Percentiles rank a stretch among this genome's conserved stretches.
These are phyloP conservation scores for Crithidia thermophila DNA, from an alignment of 208 protist species.

Conservation along the genomic window DNA sequence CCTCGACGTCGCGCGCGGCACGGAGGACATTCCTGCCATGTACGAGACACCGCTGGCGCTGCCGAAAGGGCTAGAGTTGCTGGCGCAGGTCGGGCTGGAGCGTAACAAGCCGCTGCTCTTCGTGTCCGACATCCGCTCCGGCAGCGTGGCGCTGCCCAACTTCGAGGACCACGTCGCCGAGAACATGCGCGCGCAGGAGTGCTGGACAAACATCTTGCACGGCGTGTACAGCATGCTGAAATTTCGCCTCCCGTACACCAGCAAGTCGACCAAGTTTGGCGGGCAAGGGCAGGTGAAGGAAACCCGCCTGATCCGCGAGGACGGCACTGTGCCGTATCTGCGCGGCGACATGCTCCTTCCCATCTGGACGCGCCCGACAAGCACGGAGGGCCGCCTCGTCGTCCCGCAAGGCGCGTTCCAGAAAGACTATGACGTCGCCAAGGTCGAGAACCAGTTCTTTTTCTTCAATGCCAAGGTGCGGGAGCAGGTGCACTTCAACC, in stretches of 20 bases:
- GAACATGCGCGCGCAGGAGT: conserved; percentile 93
- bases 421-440: conserved; percentile 73
- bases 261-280: conserved; percentile 55
- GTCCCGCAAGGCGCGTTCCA: conserved; percentile 71
- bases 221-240: conserved; percentile 94
- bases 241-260: conserved; percentile 95
- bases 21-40: conserved; percentile 89
- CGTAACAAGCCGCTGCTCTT: conserved; percentile 90
- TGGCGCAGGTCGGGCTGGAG: conserved; percentile 78
- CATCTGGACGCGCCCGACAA: conserved; percentile 96
- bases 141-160: conserved; percentile 76
- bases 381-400: conserved; percentile 95
- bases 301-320: conserved; percentile 56
- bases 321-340: conserved; percentile 89
- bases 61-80: conserved; percentile 69
- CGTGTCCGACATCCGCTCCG: conserved; percentile 95
- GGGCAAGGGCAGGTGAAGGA: conserved; percentile 39
- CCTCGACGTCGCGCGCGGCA: conserved; percentile 84
- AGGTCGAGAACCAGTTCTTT: conserved; percentile 95
- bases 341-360: conserved; percentile 90
- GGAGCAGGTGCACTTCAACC: conserved; percentile 92
- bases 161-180: conserved; percentile 92
- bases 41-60: conserved; percentile 74
- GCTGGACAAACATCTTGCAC: conserved; percentile 92
- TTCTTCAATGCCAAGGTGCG: conserved; percentile 95